Evolutionary conservation across 2,329 filamentous ascomycete species (phyloP), one percentile per base, ranked within the genome.

Genomic region (Ramichloridium luteum): DNA sequence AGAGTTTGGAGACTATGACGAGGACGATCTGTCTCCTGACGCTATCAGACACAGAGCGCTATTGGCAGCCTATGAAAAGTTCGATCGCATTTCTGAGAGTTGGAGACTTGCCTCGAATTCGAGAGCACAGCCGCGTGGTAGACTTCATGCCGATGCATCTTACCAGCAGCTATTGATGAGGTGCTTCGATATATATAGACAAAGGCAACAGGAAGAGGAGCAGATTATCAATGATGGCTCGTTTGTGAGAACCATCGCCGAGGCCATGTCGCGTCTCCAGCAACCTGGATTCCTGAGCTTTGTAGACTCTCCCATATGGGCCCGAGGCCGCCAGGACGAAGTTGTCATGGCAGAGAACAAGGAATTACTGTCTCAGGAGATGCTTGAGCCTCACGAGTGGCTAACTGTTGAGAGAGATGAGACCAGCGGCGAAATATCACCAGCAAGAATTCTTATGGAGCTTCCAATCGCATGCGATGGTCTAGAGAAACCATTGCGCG

Each of bases 351-450:
- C 20, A 8, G 8, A n/a, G 20, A n/a, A 23, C n/a, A 8, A 8
- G n/a, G n/a, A 8, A 8, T 23, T 23, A 23, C 20, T 23, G 8
- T 8, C 20, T 8, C 8, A 8, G n/a, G 20, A 23, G n/a, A 23
- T 23, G n/a, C 20, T 23, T 23, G 20, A 23, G 20, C 20, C 20
- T 23, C 20, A 23, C 20, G 20, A 23, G 8, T 23, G 20, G 20
- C 20, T 23, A n/a, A 23, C 8, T 8, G 20, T n/a, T 23, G 20
- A 23, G 20, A n/a, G n/a, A n/a, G n/a, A n/a, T 8, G n/a, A 23
- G n/a, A 8, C n/a, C 20, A n/a, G n/a, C 20, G 20, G 20, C 20
- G n/a, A 23, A 23, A 8, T 23, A n/a, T 23, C n/a, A n/a, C 20
- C 20, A 8, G 20, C 20, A 8, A 23, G 20, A n/a, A 23, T 23